Evolutionary conservation across 2,329 filamentous ascomycete genomes (phyloP).

Genomic region (Chrysoporthe puriensis): DNA sequence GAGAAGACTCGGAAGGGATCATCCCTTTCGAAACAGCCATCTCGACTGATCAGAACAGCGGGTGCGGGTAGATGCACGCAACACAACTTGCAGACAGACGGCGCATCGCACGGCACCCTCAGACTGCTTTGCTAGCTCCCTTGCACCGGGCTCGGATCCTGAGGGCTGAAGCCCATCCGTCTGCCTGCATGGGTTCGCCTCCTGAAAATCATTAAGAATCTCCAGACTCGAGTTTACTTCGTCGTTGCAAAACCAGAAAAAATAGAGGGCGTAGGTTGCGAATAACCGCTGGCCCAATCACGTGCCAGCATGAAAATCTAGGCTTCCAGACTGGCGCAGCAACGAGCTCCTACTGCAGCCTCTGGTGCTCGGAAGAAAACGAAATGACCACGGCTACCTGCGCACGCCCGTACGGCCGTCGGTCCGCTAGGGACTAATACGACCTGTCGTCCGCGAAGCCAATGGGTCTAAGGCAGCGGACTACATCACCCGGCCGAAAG

Average conservation of each 20-base stretch:
- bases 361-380: constrained; percentile 2
- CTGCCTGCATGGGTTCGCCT: constrained; percentile 8
- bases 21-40: constrained; percentile 19
- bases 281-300: background rate
- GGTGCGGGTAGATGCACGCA: constrained; percentile 14
- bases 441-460: background rate
- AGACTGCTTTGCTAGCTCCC: background rate
- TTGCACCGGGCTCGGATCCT: background rate
- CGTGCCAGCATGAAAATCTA: background rate
- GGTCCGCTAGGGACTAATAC: background rate
- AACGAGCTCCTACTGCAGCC: background rate
- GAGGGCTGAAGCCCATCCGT: background rate
- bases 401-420: background rate
- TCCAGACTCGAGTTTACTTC: background rate
- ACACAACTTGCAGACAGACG: constrained; percentile 13
- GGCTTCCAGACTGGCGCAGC: background rate
- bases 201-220: constrained; percentile 23
- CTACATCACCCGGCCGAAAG: constrained; percentile 10
- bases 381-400: constrained; percentile 4
- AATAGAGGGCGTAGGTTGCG: background rate
- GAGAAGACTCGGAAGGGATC: constrained; percentile 19
- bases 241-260: background rate
- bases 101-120: constrained; percentile 16
- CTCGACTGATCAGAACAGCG: constrained; percentile 16
- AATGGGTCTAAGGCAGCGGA: background rate